These are phyloP conservation scores for Bacterosira constricta DNA, from an alignment of 108 stramenopile genomes.

Conservation along the genomic window DNA sequence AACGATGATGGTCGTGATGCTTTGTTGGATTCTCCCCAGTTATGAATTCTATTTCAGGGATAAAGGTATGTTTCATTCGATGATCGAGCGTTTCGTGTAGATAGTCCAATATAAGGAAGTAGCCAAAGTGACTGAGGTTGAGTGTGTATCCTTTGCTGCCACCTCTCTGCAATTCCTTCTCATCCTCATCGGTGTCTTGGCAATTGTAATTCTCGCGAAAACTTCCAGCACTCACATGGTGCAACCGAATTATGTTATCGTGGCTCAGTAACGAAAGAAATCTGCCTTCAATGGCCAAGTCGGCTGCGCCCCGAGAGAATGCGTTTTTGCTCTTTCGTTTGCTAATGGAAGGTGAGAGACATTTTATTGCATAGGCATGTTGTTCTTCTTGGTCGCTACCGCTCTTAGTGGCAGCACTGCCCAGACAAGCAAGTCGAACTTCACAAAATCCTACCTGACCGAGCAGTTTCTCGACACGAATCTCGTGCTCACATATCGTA, in stretches of 20 bases:
- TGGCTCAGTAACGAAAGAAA: constrained; percentile 64
- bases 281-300: constrained; percentile 72
- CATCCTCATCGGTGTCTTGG: constrained; percentile 10
- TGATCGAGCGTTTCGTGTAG: constrained; percentile 59
- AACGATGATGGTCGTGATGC: constrained; percentile 31
- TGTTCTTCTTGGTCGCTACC: not conserved
- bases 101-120: constrained; percentile 69
- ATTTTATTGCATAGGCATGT: constrained; percentile 68
- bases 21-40: constrained; percentile 26
- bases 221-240: constrained; percentile 60
- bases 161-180: not conserved
- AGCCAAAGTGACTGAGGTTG: constrained; percentile 46
- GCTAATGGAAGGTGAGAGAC: constrained; percentile 34
- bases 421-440: constrained; percentile 41
- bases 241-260: constrained; percentile 66
- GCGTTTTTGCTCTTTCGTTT: constrained; percentile 61
- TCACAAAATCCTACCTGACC: constrained; percentile 67
- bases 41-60: constrained; percentile 17
- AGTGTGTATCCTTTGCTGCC: not conserved
- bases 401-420: not conserved
- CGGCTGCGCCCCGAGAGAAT: constrained; percentile 64
- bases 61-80: constrained; percentile 40
- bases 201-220: constrained; percentile 45
- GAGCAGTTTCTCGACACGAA: constrained; percentile 35
- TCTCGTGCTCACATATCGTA: not conserved